These are phyloP conservation scores for Corylus heterophylla DNA, from an alignment of 306 rosid genomes.

Conservation along the genomic window DNA sequence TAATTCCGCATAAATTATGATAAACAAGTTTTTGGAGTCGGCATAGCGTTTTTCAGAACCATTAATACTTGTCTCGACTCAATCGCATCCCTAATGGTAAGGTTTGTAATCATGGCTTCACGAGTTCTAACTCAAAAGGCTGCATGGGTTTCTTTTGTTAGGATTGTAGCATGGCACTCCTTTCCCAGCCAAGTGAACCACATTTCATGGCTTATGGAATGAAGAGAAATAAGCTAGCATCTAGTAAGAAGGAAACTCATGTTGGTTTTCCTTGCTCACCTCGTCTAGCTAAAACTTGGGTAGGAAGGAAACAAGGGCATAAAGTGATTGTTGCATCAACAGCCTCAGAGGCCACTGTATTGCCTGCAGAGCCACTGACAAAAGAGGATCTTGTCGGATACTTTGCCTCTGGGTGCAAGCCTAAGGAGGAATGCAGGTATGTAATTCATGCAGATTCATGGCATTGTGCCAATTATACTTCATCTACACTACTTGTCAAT, in stretches of 20 bases:
- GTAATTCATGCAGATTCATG: too few relatives aligned
- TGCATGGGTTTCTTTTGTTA: neutral
- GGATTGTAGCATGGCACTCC: constrained; percentile 48
- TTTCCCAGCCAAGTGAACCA: constrained; percentile 39
- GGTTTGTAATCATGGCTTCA: too few relatives aligned
- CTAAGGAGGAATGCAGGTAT: constrained; percentile 46
- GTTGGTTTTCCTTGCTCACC: constrained; percentile 33
- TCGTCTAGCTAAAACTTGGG: too few relatives aligned
- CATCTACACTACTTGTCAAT: neutral
- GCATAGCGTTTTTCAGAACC: too few relatives aligned
- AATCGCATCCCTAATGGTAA: too few relatives aligned
- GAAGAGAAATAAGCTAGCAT: constrained; percentile 26
- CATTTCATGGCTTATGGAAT: constrained; percentile 4
- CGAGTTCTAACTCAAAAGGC: too few relatives aligned
- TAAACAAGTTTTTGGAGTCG: too few relatives aligned
- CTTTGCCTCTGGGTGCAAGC: constrained; percentile 65
- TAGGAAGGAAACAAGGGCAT: constrained; percentile 31
- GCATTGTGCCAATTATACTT: too few relatives aligned
- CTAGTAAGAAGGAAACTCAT: constrained; percentile 38
- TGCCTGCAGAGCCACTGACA: constrained; percentile 65
- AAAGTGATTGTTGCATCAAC: constrained; percentile 68
- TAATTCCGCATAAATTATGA: too few relatives aligned
- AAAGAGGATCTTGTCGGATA: constrained; percentile 83
- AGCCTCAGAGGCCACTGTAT: constrained; percentile 77
- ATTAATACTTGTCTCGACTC: too few relatives aligned